Percentiles rank a stretch among this genome's conserved stretches.
Conservation (phyloP, 768 basidiomycete species). For the Leccinum disarticulatum region DNA sequence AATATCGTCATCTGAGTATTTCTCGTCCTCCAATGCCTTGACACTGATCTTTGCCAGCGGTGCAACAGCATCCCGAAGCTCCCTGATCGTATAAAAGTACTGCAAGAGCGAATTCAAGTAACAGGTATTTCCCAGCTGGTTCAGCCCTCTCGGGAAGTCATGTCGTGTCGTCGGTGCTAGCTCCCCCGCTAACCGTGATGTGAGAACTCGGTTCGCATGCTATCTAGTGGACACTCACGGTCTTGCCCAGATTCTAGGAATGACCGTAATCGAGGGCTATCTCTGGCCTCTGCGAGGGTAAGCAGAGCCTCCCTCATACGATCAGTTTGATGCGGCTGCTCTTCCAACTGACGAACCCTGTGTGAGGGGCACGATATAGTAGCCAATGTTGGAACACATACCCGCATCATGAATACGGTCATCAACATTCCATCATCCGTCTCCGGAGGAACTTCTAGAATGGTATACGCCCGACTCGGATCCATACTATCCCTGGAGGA, state of each 20-base stretch:
- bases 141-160: constrained; percentile 81
- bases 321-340: constrained; percentile 63
- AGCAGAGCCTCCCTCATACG: constrained; percentile 71
- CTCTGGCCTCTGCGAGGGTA: constrained; percentile 72
- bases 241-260: constrained; percentile 68
- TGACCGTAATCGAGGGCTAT: constrained; percentile 68
- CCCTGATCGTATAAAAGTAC: constrained; percentile 97
- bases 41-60: constrained; percentile 54
- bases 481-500: constrained; percentile 61
- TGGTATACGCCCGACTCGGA: constrained; percentile 67
- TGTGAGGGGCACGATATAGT: constrained; percentile 11
- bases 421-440: constrained; percentile 78
- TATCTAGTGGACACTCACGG: constrained; percentile 52
- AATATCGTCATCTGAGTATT: constrained; percentile 76
- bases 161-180: constrained; percentile 48
- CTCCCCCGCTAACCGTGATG: constrained; percentile 57
- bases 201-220: constrained; percentile 5
- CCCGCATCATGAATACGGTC: constrained; percentile 70
- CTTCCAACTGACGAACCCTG: constrained; percentile 54
- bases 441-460: constrained; percentile 67
- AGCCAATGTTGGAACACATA: constrained; percentile 32
- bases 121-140: constrained; percentile 88
- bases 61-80: constrained; percentile 74
- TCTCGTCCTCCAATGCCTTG: constrained; percentile 64
- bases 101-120: constrained; percentile 76